Base-by-base conservation (phyloP, 1,139 yeast species). In the Saccharomyces hybrid region DNA sequence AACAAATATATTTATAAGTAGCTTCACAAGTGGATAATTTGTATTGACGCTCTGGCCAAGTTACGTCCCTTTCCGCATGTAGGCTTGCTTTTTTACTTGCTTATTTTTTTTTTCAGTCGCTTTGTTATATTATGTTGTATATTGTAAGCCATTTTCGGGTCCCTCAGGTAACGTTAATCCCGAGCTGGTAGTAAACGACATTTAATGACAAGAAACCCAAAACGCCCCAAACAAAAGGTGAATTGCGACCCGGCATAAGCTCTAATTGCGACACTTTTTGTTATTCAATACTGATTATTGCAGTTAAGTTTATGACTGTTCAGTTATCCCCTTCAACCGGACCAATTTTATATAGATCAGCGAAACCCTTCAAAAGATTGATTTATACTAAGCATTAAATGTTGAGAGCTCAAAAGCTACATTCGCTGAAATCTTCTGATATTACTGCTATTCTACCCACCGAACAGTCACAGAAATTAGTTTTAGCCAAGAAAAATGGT, bases 401-500 rank as follows among this genome's bases (percentile, higher is more conserved):
- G 67, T 52, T 63, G 42, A 58, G 57, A 52, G 60, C 63, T 47
- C 58, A 56, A 28, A 47, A 58, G 7, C 50, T 54, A n/a, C 59
- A 59, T 48, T 50, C 63, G 25, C 52, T 63, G 11, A 47, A 53
- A 27, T 55, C 63, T 2, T 53, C 58, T 11, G 64, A 61, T 25
- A 59, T 64, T 8, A 54, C 59, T n/a, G 61, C 66, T 1, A 52
- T 63, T 4, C 48, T 67, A 23, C 61, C 62, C 20, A 59, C 64
- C 14, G 52, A 62, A n/a, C 62, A 64, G 34, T 58, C 66, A 5
- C 56, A 61, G 27, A 62, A 64, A 52, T 50, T 67, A 32, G 55
- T 66, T 2, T 54, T 65, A 1, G 63, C 67, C 9, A 65, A 64
- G 52, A 54, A 56, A 14, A 58, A 61, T 51, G 68, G 68, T 28